Evolutionary conservation across 2,329 filamentous ascomycete genomes (phyloP).

Genomic region (Fusarium napiforme): DNA sequence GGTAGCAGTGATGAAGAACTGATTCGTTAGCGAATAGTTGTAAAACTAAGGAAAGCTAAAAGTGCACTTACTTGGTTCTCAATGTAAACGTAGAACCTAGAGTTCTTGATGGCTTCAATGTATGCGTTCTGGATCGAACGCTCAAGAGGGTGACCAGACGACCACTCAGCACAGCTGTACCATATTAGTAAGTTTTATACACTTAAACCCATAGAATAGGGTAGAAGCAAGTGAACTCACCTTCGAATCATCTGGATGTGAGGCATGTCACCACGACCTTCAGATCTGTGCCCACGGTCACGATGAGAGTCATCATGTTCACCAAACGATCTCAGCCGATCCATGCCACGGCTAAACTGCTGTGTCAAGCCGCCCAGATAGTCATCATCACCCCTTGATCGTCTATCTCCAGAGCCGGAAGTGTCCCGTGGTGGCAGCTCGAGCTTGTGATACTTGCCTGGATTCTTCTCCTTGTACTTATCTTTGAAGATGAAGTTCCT

Average conservation of each 20-base stretch:
- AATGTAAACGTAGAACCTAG: slow-evolving; percentile 80
- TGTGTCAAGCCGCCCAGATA: slow-evolving; percentile 58
- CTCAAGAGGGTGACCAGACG: slow-evolving; percentile 62
- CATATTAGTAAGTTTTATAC: neutral
- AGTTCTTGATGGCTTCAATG: slow-evolving; percentile 74
- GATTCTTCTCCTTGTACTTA: slow-evolving; percentile 73
- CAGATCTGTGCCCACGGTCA: slow-evolving; percentile 11
- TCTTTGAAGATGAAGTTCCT: slow-evolving; percentile 86
- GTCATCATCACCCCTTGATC: slow-evolving; percentile 42
- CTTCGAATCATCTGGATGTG: slow-evolving; percentile 65
- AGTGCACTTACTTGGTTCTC: slow-evolving; percentile 70
- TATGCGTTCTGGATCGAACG: slow-evolving; percentile 92
- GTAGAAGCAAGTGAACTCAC: slow-evolving; percentile 39
- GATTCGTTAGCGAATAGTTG: neutral
- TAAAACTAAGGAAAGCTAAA: neutral
- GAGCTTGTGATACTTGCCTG: slow-evolving; percentile 60
- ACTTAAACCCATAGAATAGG: neutral
- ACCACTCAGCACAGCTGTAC: slow-evolving; percentile 62
- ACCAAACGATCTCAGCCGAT: slow-evolving; percentile 52
- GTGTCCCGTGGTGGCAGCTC: slow-evolving; percentile 14
- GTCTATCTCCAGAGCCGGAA: slow-evolving; percentile 28
- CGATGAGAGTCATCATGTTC: slow-evolving; percentile 38
- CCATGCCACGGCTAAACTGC: slow-evolving; percentile 55
- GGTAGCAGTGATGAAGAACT: slow-evolving; percentile 88
- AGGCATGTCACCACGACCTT: slow-evolving; percentile 38